A percentile compares a stretch with the other conserved stretches of the same genome.
phyloP scores from a whole-genome alignment of 23 red algal genomes.

The Gracilaria domingensis region DNA sequence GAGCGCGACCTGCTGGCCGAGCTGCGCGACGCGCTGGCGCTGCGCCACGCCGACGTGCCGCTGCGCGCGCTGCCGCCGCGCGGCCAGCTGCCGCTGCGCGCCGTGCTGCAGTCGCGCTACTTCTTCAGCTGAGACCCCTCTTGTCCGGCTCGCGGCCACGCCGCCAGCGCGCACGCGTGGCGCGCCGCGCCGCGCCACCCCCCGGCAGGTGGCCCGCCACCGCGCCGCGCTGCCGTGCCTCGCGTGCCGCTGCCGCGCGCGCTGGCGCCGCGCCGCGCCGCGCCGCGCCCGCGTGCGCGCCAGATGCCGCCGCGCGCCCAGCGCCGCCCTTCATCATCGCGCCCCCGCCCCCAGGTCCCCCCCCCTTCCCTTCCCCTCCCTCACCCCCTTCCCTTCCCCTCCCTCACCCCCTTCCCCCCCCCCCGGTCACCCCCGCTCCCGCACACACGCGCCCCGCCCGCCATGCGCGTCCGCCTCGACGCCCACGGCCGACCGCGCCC shows the following conservation, averaged over 20 bases:
- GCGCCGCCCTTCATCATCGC: too few species aligned
- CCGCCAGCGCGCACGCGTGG: constrained; percentile 4
- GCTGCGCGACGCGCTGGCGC: constrained; percentile 73
- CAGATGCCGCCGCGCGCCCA: too few species aligned
- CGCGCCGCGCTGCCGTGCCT: not conserved
- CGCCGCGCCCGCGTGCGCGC: not conserved
- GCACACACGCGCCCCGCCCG: not conserved
- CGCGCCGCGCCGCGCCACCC: not conserved
- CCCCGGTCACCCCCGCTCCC: not conserved
- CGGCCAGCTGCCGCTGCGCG: constrained; percentile 77
- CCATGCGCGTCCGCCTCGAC: constrained; percentile 57
- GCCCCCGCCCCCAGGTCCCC: not conserved
- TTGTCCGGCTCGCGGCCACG: too few species aligned
- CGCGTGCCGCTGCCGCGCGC: not conserved
- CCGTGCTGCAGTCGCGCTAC: constrained; percentile 80
- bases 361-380: not conserved
- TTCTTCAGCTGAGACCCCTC: constrained; percentile 97
- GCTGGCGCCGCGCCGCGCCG: not conserved
- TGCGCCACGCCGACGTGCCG: constrained; percentile 64
- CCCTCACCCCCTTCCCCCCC: not conserved
- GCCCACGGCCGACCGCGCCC: constrained; percentile 41
- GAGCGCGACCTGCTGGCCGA: constrained; percentile 81
- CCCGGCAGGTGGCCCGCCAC: not conserved
- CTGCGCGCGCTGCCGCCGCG: constrained; percentile 71
- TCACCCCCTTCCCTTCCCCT: not conserved